Percentiles rank a stretch among this genome's conserved stretches.
These are phyloP conservation scores for Gossypium davidsonii DNA, from an alignment of 441 rosid genomes.

Conservation along the genomic window DNA sequence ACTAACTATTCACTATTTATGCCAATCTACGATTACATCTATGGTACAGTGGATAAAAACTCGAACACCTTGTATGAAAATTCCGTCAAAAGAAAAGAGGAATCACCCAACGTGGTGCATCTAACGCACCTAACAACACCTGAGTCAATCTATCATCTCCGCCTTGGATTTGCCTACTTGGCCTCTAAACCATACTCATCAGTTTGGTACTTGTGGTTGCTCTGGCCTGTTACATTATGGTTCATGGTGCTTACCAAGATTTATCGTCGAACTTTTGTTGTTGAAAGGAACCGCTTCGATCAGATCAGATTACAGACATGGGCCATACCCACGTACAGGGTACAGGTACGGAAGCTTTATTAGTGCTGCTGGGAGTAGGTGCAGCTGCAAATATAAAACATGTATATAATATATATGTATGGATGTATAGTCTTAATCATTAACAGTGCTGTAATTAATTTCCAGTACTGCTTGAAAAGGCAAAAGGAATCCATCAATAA, in stretches of 20 bases:
- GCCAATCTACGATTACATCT: constrained; percentile 48
- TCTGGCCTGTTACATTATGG: constrained; percentile 46
- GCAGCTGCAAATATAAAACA: not conserved
- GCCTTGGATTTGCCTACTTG: constrained; percentile 37
- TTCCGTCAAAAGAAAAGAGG: constrained; percentile 29
- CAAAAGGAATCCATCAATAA: constrained; percentile 12
- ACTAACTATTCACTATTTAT: constrained; percentile 54
- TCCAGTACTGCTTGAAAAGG: constrained; percentile 42
- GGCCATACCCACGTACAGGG: constrained; percentile 51
- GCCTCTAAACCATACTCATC: constrained; percentile 38
- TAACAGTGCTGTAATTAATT: not conserved
- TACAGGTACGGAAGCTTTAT: constrained; percentile 35
- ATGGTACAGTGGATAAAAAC: constrained; percentile 37
- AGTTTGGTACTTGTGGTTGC: constrained; percentile 29
- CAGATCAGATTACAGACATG: constrained; percentile 54
- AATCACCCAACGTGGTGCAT: constrained; percentile 30
- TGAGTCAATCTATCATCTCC: constrained; percentile 39
- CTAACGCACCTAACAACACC: constrained; percentile 44
- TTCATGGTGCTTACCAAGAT: constrained; percentile 28
- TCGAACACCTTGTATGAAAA: constrained; percentile 26
- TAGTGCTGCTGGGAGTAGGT: not conserved
- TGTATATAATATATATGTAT: not conserved
- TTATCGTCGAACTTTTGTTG: constrained; percentile 32
- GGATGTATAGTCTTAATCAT: not conserved
- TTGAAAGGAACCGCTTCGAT: constrained; percentile 38